A percentile compares a stretch with the other conserved stretches of the same genome.
Evolutionary conservation across 2,329 filamentous ascomycete genomes (phyloP).

Genomic region (Xylariaceae sp.): DNA sequence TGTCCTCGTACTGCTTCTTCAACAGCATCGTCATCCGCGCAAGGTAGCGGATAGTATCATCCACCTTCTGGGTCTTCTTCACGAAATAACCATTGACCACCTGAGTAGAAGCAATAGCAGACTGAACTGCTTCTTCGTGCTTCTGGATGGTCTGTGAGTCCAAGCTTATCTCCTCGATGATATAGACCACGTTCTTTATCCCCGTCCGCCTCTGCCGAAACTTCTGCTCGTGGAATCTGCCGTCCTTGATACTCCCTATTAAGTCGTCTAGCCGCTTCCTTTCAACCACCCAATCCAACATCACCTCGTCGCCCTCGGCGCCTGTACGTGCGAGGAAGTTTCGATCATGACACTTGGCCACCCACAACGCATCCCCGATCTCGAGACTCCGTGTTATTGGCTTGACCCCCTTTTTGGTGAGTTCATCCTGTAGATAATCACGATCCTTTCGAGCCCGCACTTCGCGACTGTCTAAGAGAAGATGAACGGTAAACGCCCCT

Average conservation of each 20-base stretch:
- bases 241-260: conserved; percentile 74
- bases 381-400: conserved; percentile 65
- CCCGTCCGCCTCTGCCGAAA: conserved; percentile 70
- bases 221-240: conserved; percentile 79
- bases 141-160: conserved; percentile 48
- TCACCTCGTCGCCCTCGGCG: conserved; percentile 61
- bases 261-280: conserved; percentile 76
- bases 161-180: conserved; percentile 68
- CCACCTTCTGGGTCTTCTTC: conserved; percentile 68
- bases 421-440: conserved; percentile 70
- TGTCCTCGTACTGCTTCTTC: conserved; percentile 57
- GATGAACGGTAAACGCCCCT: conserved; percentile 63
- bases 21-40: conserved; percentile 65
- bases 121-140: conserved; percentile 63
- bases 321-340: conserved; percentile 51
- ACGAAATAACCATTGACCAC: conserved; percentile 76
- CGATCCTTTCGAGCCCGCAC: conserved; percentile 66
- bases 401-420: conserved; percentile 59
- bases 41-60: conserved; percentile 73
- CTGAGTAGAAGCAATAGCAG: conserved; percentile 70
- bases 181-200: conserved; percentile 70
- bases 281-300: conserved; percentile 77
- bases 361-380: conserved; percentile 72
- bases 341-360: conserved; percentile 64
- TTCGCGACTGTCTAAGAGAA: conserved; percentile 71